These are phyloP conservation scores for Neoboletus subvelutipes DNA, from an alignment of 768 basidiomycete genomes.

Conservation along the genomic window DNA sequence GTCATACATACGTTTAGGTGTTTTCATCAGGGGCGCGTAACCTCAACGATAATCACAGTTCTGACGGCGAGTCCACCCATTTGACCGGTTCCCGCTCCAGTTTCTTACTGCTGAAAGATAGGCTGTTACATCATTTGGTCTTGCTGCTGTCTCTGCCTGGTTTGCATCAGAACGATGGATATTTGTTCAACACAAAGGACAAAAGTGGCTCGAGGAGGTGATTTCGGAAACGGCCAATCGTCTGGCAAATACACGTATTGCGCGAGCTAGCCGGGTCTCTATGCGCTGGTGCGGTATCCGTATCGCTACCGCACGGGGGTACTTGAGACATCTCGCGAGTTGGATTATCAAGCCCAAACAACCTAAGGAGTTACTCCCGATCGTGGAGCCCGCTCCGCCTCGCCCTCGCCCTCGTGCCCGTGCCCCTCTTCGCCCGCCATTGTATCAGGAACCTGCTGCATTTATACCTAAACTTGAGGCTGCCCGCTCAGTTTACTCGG, in stretches of 20 bases:
- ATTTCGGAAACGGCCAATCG: constrained; percentile 28
- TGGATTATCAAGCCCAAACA: constrained; percentile 27
- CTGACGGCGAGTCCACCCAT: constrained; percentile 47
- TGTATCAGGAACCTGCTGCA: constrained; percentile 24
- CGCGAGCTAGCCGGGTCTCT: constrained; percentile 25
- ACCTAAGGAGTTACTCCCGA: constrained; percentile 25
- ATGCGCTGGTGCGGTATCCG: constrained; percentile 26
- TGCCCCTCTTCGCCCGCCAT: constrained; percentile 5
- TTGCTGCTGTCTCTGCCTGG: constrained; percentile 53
- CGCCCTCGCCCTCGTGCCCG: constrained; percentile 13
- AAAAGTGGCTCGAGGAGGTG: constrained; percentile 52
- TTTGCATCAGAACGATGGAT: constrained; percentile 53
- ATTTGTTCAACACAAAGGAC: constrained; percentile 47
- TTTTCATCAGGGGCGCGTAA: constrained; percentile 49
- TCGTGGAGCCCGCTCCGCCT: constrained; percentile 20
- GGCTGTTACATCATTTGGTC: constrained; percentile 42
- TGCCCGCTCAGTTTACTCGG: constrained; percentile 27
- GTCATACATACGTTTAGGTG: constrained; percentile 16
- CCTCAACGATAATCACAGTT: constrained; percentile 71
- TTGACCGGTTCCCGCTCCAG: background rate
- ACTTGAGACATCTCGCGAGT: constrained; percentile 22
- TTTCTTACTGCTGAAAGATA: constrained; percentile 15
- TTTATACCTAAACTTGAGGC: constrained; percentile 21
- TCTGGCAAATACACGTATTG: constrained; percentile 28
- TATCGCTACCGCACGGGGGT: constrained; percentile 19